These are phyloP conservation scores for Oldenlandia corymbosa DNA, from an alignment of 257 asterid species.

Conservation along the genomic window DNA sequence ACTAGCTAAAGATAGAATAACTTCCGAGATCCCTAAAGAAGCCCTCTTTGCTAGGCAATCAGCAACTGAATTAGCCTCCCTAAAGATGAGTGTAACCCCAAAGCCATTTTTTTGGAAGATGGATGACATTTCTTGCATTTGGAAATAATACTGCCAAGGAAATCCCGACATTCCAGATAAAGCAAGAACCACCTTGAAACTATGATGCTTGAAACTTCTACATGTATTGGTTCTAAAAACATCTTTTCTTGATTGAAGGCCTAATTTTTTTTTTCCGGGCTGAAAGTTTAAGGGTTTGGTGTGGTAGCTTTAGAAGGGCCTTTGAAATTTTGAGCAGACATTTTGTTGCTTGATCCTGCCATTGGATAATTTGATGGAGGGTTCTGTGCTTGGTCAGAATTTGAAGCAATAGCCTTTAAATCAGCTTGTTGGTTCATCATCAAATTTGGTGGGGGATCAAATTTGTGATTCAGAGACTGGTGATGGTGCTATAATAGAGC, in stretches of 20 bases:
- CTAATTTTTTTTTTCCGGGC: constrained; percentile 2
- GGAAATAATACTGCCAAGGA: too few relatives aligned
- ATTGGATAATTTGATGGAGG: constrained; percentile 54
- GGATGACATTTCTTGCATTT: too few relatives aligned
- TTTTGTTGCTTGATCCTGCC: constrained; percentile 11
- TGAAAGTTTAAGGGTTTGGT: constrained; percentile 3
- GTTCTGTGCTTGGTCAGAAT: constrained; percentile 59
- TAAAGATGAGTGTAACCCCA: too few relatives aligned
- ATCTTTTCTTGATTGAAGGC: neutral
- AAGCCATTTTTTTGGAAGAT: too few relatives aligned
- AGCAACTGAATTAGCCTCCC: too few relatives aligned
- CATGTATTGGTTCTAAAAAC: neutral
- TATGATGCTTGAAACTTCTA: neutral
- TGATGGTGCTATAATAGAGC: constrained; percentile 61
- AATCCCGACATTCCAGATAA: too few relatives aligned
- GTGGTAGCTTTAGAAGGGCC: constrained; percentile 16
- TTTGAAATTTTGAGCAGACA: constrained; percentile 18
- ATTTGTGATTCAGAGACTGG: constrained; percentile 35
- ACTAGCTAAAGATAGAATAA: too few relatives aligned
- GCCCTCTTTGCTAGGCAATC: too few relatives aligned
- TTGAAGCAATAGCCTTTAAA: constrained; percentile 66
- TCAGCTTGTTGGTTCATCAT: constrained; percentile 36
- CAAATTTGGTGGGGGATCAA: constrained; percentile 45
- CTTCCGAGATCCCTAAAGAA: too few relatives aligned
- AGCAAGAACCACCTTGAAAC: too few relatives aligned